These are phyloP conservation scores for Diaporthe capsici DNA, from an alignment of 2,329 filamentous ascomycete species.

Conservation along the genomic window DNA sequence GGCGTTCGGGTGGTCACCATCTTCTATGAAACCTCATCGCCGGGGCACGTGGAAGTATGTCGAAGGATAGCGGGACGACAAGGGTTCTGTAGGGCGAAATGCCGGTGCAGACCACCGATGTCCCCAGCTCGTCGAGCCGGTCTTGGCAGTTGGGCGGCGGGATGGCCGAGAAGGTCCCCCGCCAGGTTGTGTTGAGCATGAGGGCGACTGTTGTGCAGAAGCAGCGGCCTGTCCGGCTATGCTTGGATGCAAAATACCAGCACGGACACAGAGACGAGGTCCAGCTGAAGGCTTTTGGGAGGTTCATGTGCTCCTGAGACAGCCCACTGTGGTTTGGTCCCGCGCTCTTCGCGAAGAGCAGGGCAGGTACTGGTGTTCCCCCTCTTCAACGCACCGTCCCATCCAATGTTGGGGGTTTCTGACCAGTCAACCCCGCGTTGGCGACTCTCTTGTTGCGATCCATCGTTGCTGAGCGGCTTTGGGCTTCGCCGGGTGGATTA, in stretches of 20 bases:
- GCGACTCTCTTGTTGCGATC: constrained; percentile 1
- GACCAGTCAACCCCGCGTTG: background rate
- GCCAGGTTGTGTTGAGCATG: background rate
- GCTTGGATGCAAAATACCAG: background rate
- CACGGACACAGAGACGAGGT: background rate
- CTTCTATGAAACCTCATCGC: background rate
- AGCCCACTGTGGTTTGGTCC: constrained; percentile 2
- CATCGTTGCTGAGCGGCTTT: constrained; percentile 6
- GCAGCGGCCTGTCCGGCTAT: background rate
- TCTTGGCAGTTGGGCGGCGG: constrained; percentile 12
- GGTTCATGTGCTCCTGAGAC: constrained; percentile 14
- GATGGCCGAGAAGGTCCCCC: background rate
- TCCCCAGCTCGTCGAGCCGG: background rate
- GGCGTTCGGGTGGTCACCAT: background rate
- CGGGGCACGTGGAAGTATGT: background rate
- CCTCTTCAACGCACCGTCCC: constrained; percentile 18
- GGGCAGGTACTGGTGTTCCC: constrained; percentile 13
- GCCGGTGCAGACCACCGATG: background rate
- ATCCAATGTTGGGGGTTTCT: background rate
- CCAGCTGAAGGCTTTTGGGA: background rate
- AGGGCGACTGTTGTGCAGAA: background rate
- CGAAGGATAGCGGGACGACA: background rate
- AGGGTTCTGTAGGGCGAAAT: background rate
- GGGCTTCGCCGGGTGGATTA: constrained; percentile 3
- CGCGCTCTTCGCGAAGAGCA: background rate